Evolutionary conservation across 805 yeast genomes (phyloP), one percentile per base, ranked within the genome.

Genomic region (Brettanomyces naardenensis): DNA sequence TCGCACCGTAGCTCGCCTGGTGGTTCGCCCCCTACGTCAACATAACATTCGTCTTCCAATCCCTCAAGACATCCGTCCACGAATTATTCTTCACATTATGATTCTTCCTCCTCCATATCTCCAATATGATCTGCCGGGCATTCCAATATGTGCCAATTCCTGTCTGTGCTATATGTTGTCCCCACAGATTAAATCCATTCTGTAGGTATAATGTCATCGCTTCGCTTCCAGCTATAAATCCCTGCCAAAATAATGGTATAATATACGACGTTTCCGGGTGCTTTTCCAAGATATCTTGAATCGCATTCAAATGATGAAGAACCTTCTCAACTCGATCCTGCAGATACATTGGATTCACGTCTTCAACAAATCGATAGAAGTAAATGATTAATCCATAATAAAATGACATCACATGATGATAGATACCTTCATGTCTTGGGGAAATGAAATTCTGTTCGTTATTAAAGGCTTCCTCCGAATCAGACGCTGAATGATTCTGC

Each of bases 1-100:
- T n/a, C n/a, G n/a, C n/a, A n/a, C n/a, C n/a, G n/a, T n/a, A n/a
- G n/a, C n/a, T n/a, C n/a, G n/a, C n/a, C n/a, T n/a, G n/a, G n/a
- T n/a, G n/a, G n/a, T n/a, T n/a, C n/a, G n/a, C n/a, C n/a, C n/a
- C n/a, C 47, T 49, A 76, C 37, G 73, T 67, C 41, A 86, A 61
- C 89, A 85, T 82, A 37, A 86, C 69, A 47, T 84, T 83, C 73
- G 84, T 80, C 50, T 81, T 86, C 94, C 94, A 83, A 43, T 86
- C 94, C 33, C 71, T 70, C 33, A 83, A 72, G 14, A 86, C 89
- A 38, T 81, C 74, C 40, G 79, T 75, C 95, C 95, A 86, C 47
- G 76, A 75, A 46, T 75, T 83, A 39, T 73, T 64, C 19, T 65
- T 62, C 41, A 73, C 80, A 27, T 73, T 72, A 46, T 68, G 70